phyloP scores from a whole-genome alignment of 2,329 filamentous ascomycete genomes.

The Fusarium humuli region DNA sequence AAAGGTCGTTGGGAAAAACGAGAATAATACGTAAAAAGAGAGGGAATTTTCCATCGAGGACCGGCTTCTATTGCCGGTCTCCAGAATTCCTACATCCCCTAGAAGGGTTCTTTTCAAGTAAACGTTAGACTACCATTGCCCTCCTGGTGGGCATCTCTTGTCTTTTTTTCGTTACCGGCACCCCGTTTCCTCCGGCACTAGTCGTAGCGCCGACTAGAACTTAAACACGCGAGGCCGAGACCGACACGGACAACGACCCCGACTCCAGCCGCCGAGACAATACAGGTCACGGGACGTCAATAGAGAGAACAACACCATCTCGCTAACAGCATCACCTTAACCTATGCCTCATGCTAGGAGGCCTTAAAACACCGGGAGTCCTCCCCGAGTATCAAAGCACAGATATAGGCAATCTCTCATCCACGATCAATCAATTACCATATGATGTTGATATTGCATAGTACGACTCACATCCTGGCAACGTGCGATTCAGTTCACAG shows the following conservation, averaged over 20 bases:
- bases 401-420: slow-evolving; percentile 14
- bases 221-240: slow-evolving; percentile 41
- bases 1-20: background rate
- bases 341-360: background rate
- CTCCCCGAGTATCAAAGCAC: slow-evolving; percentile 13
- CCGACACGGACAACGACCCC: slow-evolving; percentile 30
- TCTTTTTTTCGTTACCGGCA: slow-evolving; percentile 27
- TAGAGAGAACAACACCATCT: background rate
- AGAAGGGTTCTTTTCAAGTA: slow-evolving; percentile 34
- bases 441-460: slow-evolving; percentile 29
- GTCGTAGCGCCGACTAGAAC: slow-evolving; percentile 35
- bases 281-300: slow-evolving; percentile 2
- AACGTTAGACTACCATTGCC: slow-evolving; percentile 8
- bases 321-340: background rate
- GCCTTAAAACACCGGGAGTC: slow-evolving; percentile 5
- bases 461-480: slow-evolving; percentile 39
- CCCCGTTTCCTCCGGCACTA: slow-evolving; percentile 38
- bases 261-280: slow-evolving; percentile 29
- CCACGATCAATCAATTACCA: slow-evolving; percentile 2
- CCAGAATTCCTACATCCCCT: slow-evolving; percentile 23
- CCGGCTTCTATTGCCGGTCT: slow-evolving; percentile 36
- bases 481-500: slow-evolving; percentile 41
- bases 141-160: slow-evolving; percentile 26
- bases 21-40: slow-evolving; percentile 21
- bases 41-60: slow-evolving; percentile 28